phyloP scores from a whole-genome alignment of 257 asterid genomes.

The Agastache rugosa region DNA sequence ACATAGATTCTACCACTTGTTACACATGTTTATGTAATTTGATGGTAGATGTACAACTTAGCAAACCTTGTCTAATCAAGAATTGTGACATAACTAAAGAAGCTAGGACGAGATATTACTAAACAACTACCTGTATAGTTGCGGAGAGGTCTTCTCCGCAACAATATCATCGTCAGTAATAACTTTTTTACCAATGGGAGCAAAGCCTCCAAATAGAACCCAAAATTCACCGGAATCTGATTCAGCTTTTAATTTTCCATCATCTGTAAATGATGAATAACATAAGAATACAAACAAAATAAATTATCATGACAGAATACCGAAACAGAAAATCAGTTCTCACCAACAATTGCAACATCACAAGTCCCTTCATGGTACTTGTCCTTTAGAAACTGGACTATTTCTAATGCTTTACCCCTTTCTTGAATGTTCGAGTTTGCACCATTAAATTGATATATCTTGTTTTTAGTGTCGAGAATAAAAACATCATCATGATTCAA shows the following conservation, averaged over 20 bases:
- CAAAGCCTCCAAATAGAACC: conserved; percentile 99
- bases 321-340: conserved; percentile 21
- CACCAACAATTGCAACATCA: conserved; percentile 95
- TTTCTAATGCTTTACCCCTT: conserved; percentile 95
- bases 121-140: conserved; percentile 65
- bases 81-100: neutral
- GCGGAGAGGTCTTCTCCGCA: conserved; percentile 80
- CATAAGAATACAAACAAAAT: neutral
- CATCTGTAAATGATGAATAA: conserved; percentile 60
- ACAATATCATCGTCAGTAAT: conserved; percentile 79
- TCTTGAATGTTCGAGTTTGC: conserved; percentile 96
- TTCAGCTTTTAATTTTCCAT: conserved; percentile 93
- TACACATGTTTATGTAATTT: neutral
- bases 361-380: conserved; percentile 91
- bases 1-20: conserved; percentile 1
- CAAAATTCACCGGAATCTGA: conserved; percentile 98
- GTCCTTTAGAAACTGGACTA: conserved; percentile 87
- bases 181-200: conserved; percentile 91
- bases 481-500: conserved; percentile 94
- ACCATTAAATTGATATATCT: conserved; percentile 96
- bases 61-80: neutral
- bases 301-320: neutral
- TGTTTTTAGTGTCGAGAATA: conserved; percentile 83
- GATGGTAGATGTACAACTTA: neutral
- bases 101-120: neutral